Evolutionary conservation across 305 asterid genomes (phyloP), one percentile per base, ranked within the genome.

Genomic region (Withania somnifera): DNA sequence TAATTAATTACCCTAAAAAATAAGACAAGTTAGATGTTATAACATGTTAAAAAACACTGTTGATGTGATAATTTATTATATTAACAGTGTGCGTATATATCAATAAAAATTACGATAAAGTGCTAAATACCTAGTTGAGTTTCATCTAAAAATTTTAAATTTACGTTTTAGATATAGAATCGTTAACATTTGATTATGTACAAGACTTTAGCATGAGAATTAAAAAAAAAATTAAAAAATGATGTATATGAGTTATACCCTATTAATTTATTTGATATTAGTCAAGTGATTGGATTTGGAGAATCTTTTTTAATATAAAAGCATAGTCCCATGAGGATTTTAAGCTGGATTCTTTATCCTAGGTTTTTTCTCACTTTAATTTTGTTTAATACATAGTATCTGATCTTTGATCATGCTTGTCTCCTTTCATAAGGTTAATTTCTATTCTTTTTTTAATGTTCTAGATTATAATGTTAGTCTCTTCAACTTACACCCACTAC

Each of bases 221-320:
- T n/a, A n/a, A n/a, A n/a, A n/a, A 38, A 38, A 10, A 38, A 7
- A 6, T 0, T 5, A 1, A 57, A 22, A 22, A 20, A 1, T 0
- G 11, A 5, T 38, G 77, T n/a, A 10, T 11, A 36, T 36, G 40
- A 67, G 53, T 67, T 19, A 38, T 68, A 19, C 17, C 34, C 13
- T 69, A 69, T 63, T 57, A 66, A 11, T 66, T 13, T 73, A 83
- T 68, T 58, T 76, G 79, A 83, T 78, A 60, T 81, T 81, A 81
- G 51, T 80, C 50, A 78, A 40, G 85, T 79, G 75, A 78, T 28
- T 77, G 78, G 89, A 84, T 89, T 84, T 82, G 84, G 82, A 81
- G 83, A 86, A 86, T 87, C 91, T 30, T 4, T n/a, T 83, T 9
- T 8, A 69, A 47, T 82, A 68, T 17, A 36, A 56, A n/a, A 14